Base-by-base conservation (phyloP, 2,329 filamentous ascomycete genomes). In the Colletotrichum trifolii region DNA sequence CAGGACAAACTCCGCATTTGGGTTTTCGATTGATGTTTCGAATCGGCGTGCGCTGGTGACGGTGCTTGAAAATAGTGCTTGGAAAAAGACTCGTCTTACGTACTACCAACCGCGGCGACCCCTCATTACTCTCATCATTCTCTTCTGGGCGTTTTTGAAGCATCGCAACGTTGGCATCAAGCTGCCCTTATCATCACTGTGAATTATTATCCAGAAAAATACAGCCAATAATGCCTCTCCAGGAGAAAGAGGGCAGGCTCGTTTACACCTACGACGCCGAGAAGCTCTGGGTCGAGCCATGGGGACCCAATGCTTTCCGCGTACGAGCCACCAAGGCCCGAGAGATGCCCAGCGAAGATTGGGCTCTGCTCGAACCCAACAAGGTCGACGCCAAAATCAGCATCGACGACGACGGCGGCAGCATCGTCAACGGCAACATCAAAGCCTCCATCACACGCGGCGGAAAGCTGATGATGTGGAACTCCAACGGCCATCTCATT, bases 271-370 rank as follows among this genome's bases (percentile, higher is more conserved):
- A 73, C 62, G 82, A 85, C 69, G 78, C 78, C 8, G 82, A 85
- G 66, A 73, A 76, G 9, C 73, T 85, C 47, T 83, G 79, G 76
- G 75, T 85, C 48, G 80, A 85, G 60, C 73, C 82, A 46, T 85
- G 82, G 82, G 82, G 82, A 5, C 52, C 70, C 5, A 78, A 83
- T 63, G 78, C 82, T 0, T 69, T 85, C 3, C 79, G 83, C 39
- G 71, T 85, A 1, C 80, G 83, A 17, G 78, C 81, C 0, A 83
- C 81, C 3, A 82, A 80, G 64, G 73, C 68, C 45, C 64, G 52
- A 3, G 64, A 68, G 42, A 76, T 81, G 69, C 75, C 78, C 4
- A 47, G 68, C 6, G 72, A 77, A 39, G 69, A 78, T 40, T 81
- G 79, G 79, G 79, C 80, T 2, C 68, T 82, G 8, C 69, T 75